phyloP scores from a whole-genome alignment of 1,139 yeast genomes.

The Pichia terricola region DNA sequence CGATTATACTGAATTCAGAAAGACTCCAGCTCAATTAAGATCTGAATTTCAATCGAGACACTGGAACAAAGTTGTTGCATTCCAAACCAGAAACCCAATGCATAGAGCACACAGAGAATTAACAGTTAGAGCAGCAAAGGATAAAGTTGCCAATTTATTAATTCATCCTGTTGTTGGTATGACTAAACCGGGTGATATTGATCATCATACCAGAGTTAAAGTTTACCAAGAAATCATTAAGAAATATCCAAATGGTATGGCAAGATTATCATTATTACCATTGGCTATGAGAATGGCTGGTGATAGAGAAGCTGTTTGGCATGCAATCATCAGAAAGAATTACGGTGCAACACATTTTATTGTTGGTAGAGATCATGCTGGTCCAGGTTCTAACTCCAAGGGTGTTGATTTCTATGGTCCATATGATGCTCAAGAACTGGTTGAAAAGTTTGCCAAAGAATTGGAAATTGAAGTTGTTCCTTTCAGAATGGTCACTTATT shows the following conservation, averaged over 20 bases:
- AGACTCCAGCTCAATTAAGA: slow-evolving; percentile 86
- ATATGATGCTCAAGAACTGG: slow-evolving; percentile 89
- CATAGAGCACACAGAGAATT: slow-evolving; percentile 96
- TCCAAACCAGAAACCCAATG: slow-evolving; percentile 98
- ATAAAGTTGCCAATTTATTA: slow-evolving; percentile 66
- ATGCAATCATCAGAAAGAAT: slow-evolving; percentile 91
- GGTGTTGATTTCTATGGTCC: slow-evolving; percentile 97
- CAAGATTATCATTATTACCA: slow-evolving; percentile 79
- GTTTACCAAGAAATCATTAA: slow-evolving; percentile 88
- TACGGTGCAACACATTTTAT: slow-evolving; percentile 96
- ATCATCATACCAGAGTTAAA: slow-evolving; percentile 93
- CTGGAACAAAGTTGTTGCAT: slow-evolving; percentile 91
- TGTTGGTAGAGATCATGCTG: slow-evolving; percentile 90
- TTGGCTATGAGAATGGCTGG: slow-evolving; percentile 99
- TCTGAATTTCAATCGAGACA: slow-evolving; percentile 69
- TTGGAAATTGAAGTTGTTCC: slow-evolving; percentile 87
- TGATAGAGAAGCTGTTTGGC: slow-evolving; percentile 98
- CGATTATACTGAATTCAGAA: slow-evolving; percentile 80
- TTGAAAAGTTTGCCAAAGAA: slow-evolving; percentile 66
- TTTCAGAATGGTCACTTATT: slow-evolving; percentile 91
- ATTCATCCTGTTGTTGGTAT: slow-evolving; percentile 96
- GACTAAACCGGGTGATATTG: slow-evolving; percentile 96
- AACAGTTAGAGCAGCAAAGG: slow-evolving; percentile 89
- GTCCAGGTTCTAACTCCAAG: slow-evolving; percentile 85
- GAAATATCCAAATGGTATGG: slow-evolving; percentile 90